Evolutionary conservation across 148 eudicot species (phyloP).

Genomic region (Vaccinium vitisidaea): DNA sequence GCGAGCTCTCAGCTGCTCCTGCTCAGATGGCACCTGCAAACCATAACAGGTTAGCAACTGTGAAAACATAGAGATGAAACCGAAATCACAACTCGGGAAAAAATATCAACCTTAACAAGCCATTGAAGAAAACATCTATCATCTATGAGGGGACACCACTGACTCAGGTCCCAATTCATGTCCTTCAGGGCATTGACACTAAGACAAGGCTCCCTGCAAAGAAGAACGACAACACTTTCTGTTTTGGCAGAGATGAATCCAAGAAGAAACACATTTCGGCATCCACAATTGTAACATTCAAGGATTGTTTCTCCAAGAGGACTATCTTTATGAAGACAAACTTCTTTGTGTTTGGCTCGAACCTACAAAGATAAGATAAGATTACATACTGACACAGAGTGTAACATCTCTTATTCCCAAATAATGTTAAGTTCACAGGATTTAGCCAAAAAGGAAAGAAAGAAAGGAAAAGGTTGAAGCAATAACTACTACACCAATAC

Average conservation of each 20-base stretch:
- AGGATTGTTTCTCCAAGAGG: slow-evolving; percentile 97
- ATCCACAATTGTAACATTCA: slow-evolving; percentile 98
- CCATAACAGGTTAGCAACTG: slow-evolving; percentile 8
- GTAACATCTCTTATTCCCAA: neutral
- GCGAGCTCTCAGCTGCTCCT: slow-evolving; percentile 95
- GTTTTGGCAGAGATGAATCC: slow-evolving; percentile 98
- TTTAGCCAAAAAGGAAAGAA: neutral
- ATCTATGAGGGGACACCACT: slow-evolving; percentile 99
- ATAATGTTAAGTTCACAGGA: neutral
- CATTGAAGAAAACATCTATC: slow-evolving; percentile 97
- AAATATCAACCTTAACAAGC: slow-evolving; percentile 79
- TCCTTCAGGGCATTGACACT: slow-evolving; percentile 90
- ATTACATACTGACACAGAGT: neutral
- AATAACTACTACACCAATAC: no score
- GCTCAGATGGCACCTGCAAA: slow-evolving; percentile 91
- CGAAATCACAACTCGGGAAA: neutral
- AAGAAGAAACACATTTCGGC: slow-evolving; percentile 93
- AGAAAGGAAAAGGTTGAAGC: neutral
- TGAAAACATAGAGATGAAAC: neutral
- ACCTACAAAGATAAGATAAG: slow-evolving; percentile 44
- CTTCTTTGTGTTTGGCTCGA: slow-evolving; percentile 98
- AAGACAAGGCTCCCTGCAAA: slow-evolving; percentile 96
- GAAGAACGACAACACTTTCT: slow-evolving; percentile 94
- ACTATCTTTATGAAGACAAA: slow-evolving; percentile 97
- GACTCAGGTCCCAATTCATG: slow-evolving; percentile 99